phyloP scores from a whole-genome alignment of 2,329 filamentous ascomycete genomes.

The Claviceps digitariae region DNA sequence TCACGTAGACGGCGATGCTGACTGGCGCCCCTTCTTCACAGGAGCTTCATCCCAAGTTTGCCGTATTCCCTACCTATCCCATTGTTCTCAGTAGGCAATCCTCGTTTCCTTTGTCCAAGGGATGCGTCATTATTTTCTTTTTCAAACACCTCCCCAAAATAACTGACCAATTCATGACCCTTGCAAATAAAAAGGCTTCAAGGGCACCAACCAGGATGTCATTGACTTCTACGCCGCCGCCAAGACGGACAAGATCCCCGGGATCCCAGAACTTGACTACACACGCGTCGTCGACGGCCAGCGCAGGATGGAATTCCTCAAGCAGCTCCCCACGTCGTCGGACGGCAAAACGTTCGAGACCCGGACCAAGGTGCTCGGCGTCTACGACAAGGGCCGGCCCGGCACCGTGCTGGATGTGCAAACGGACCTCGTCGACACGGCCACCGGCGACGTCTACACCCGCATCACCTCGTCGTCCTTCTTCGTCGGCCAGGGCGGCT shows the following conservation, averaged over 20 bases:
- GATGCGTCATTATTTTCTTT: background rate
- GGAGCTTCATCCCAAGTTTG: slow-evolving; percentile 79
- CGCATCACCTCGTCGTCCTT: slow-evolving; percentile 59
- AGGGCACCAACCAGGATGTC: slow-evolving; percentile 60
- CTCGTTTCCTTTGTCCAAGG: background rate
- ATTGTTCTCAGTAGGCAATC: slow-evolving; percentile 57
- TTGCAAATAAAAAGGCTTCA: slow-evolving; percentile 46
- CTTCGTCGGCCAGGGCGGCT: slow-evolving; percentile 65
- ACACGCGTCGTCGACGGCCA: slow-evolving; percentile 71
- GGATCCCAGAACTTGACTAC: slow-evolving; percentile 63
- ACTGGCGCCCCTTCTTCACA: slow-evolving; percentile 18
- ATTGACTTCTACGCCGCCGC: slow-evolving; percentile 72
- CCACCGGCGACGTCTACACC: slow-evolving; percentile 55
- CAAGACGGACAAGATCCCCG: slow-evolving; percentile 53
- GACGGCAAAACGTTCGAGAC: slow-evolving; percentile 63
- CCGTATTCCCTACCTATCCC: slow-evolving; percentile 80
- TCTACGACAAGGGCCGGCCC: slow-evolving; percentile 81
- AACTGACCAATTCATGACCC: too few species aligned
- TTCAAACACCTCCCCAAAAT: too few species aligned
- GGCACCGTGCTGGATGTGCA: slow-evolving; percentile 73
- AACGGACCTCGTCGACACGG: slow-evolving; percentile 58
- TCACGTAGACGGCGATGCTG: background rate
- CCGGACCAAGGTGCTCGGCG: slow-evolving; percentile 63
- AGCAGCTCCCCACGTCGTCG: slow-evolving; percentile 59
- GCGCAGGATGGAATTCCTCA: slow-evolving; percentile 64